A percentile compares a stretch with the other conserved stretches of the same genome.
These are phyloP conservation scores for Canna indica DNA, from an alignment of 176 grass and related monocot species.

Conservation along the genomic window DNA sequence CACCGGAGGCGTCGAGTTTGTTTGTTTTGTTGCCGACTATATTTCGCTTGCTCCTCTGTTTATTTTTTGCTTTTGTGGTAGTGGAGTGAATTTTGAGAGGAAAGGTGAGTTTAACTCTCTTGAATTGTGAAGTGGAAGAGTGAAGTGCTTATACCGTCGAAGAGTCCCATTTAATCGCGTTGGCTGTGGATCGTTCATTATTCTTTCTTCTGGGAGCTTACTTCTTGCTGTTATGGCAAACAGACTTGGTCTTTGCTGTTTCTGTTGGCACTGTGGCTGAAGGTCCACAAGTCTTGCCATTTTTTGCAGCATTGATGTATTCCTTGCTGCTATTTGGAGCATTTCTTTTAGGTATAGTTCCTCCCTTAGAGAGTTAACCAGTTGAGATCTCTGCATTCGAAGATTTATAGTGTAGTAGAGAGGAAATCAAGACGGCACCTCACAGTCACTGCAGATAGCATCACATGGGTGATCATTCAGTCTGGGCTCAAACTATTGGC, in stretches of 20 bases:
- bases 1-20: not conserved
- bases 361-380: not conserved
- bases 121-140: not conserved
- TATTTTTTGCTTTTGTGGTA: not conserved
- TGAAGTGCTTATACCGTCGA: not conserved
- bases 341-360: not conserved
- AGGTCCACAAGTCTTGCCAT: not conserved
- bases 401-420: not conserved
- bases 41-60: not conserved
- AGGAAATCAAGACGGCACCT: slow-evolving; percentile 2
- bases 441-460: not conserved
- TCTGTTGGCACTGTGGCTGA: not conserved
- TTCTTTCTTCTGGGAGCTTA: not conserved
- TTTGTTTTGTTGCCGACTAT: not conserved
- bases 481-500: slow-evolving; percentile 25
- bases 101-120: not conserved
- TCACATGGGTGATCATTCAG: slow-evolving; percentile 22
- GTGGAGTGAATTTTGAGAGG: not conserved
- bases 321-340: not conserved
- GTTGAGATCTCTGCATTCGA: not conserved
- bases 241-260: not conserved
- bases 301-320: not conserved
- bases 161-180: not conserved
- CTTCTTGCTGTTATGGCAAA: not conserved
- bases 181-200: not conserved